Conservation (phyloP, 148 eudicot genomes). For the Mesembryanthemum crystallinum region DNA sequence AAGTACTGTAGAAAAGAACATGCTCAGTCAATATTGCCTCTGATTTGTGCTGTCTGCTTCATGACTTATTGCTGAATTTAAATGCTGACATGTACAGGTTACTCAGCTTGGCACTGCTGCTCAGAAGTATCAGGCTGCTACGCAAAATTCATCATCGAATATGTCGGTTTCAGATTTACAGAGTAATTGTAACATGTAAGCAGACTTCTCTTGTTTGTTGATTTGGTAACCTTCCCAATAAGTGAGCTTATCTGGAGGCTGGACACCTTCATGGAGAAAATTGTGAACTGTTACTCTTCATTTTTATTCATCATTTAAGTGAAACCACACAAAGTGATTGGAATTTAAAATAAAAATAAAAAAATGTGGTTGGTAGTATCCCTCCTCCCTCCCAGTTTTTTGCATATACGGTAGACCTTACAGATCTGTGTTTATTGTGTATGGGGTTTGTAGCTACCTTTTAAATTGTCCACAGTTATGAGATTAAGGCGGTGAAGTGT, state of each 20-base stretch:
- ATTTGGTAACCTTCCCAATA: background rate
- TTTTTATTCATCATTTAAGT: background rate
- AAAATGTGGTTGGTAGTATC: background rate
- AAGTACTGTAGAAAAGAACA: background rate
- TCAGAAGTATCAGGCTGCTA: conserved; percentile 85
- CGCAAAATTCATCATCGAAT: conserved; percentile 72
- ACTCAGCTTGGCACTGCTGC: conserved; percentile 92
- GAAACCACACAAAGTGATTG: background rate
- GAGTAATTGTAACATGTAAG: conserved; percentile 90
- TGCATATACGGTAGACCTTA: too few species aligned
- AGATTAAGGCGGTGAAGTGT: background rate
- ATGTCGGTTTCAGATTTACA: conserved; percentile 77
- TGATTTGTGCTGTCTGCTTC: conserved; percentile 3
- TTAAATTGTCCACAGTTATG: background rate
- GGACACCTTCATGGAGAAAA: background rate
- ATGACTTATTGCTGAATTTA: conserved; percentile 2
- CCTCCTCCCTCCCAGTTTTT: background rate
- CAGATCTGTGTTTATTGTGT: background rate
- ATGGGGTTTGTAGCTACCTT: background rate
- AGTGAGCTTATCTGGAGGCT: background rate
- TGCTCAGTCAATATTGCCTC: background rate
- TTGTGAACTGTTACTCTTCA: background rate
- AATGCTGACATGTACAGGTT: conserved; percentile 51
- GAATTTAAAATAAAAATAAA: background rate
- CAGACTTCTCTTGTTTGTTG: conserved; percentile 8